These are phyloP conservation scores for Dendrothele bispora DNA, from an alignment of 768 basidiomycete genomes.

Conservation along the genomic window DNA sequence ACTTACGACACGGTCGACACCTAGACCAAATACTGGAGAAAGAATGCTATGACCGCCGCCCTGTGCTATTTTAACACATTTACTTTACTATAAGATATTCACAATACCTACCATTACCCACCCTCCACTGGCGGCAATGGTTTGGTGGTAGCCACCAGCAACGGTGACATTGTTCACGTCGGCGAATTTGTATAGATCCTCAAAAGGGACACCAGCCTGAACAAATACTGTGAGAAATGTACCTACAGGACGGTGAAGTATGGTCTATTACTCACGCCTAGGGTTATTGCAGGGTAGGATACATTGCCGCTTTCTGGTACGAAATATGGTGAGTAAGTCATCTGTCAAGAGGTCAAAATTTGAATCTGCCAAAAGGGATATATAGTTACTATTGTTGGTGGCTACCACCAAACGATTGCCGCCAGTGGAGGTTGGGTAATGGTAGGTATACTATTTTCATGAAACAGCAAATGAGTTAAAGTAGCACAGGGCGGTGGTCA, in stretches of 20 bases:
- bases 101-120: slow-evolving; percentile 18
- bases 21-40: slow-evolving; percentile 20
- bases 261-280: slow-evolving; percentile 26
- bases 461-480: too few species aligned
- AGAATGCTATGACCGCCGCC: slow-evolving; percentile 24
- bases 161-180: slow-evolving; percentile 34
- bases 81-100: background rate
- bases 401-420: too few species aligned
- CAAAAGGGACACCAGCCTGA: slow-evolving; percentile 30
- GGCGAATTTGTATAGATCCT: slow-evolving; percentile 32
- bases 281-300: slow-evolving; percentile 21
- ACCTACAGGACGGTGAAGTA: too few species aligned
- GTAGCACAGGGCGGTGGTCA: too few species aligned
- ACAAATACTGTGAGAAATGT: background rate
- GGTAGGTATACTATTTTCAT: too few species aligned
- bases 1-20: slow-evolving; percentile 24
- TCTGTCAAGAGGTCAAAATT: too few species aligned
- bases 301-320: slow-evolving; percentile 15
- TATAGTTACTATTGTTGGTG: too few species aligned
- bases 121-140: slow-evolving; percentile 32
- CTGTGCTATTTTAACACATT: slow-evolving; percentile 5
- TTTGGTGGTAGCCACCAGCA: slow-evolving; percentile 31
- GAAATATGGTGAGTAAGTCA: slow-evolving; percentile 20
- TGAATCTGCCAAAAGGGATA: too few species aligned
- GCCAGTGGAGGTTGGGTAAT: too few species aligned